Percentiles rank a stretch among this genome's conserved stretches.
Conservation (phyloP, 257 asterid genomes). For the Nicotiana tabacum region DNA sequence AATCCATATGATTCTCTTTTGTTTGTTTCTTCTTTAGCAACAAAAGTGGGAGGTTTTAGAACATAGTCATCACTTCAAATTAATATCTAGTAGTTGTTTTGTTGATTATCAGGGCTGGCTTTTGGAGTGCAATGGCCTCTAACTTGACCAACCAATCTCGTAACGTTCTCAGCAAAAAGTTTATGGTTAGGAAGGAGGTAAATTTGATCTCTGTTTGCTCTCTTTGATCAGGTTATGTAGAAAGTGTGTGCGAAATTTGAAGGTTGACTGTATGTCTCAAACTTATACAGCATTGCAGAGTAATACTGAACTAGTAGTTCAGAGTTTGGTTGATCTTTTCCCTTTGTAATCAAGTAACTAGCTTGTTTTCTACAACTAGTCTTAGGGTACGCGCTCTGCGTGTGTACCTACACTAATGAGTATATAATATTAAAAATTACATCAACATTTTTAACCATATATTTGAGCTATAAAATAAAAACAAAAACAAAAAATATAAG, state of each 20-base stretch:
- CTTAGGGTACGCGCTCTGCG: too few species aligned
- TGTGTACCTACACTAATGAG: too few species aligned
- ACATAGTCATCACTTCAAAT: background rate
- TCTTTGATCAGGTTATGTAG: background rate
- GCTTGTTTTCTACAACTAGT: background rate
- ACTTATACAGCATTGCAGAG: background rate
- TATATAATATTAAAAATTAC: too few species aligned
- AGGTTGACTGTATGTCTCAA: background rate
- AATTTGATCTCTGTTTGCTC: background rate
- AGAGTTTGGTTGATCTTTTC: background rate
- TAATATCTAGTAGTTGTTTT: background rate
- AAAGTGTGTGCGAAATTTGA: background rate
- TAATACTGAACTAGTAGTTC: background rate
- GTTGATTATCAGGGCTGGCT: slow-evolving; percentile 62
- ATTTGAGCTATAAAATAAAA: too few species aligned
- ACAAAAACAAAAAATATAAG: too few species aligned
- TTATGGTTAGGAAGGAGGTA: slow-evolving; percentile 96
- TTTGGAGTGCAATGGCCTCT: slow-evolving; percentile 99
- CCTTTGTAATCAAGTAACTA: background rate
- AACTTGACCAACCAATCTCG: slow-evolving; percentile 91
- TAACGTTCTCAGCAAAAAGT: slow-evolving; percentile 92
- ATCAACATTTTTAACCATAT: too few species aligned
- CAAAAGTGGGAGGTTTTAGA: background rate
- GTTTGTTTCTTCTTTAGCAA: slow-evolving; percentile 11
- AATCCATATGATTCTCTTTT: background rate